Base-by-base conservation (phyloP, 176 grass and related monocot species). In the Cocos nucifera region DNA sequence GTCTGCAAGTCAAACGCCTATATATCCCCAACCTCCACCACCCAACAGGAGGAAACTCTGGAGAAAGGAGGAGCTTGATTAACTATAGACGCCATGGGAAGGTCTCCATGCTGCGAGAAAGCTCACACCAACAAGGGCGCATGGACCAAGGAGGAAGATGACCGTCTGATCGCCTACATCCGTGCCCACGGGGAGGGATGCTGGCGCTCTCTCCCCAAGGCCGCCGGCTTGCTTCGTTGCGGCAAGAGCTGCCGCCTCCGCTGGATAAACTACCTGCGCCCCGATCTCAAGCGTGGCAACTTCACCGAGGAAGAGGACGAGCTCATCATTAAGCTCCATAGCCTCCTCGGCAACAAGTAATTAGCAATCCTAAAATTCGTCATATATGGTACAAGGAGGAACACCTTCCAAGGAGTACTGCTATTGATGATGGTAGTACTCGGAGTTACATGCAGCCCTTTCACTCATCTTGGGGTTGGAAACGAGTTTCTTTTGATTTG, bases 111-210 rank as follows among this genome's bases (percentile, higher is more conserved):
- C 54, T 69, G 66, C 19, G 66, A 69, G 53, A 69, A 58, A 22
- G 30, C 54, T 6, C 66, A 69, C 66, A 69, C 54, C 29, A 69
- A 69, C 66, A 69, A 69, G 16, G 66, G 66, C 14, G 66, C 66
- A n/a, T 69, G 66, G 66, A 69, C 66, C 14, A 69, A 69, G 54
- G 66, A 69, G 54, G 66, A 69, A 48, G 66, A 69, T 53, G 66
- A 58, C 66, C 29, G 53, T 19, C 66, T 69, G 4, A 26, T 49
- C 14, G 28, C 51, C 6, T 67, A 67, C 64, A 67, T 67, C 64
- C 17, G 51, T 0, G 10, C 50, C 2, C 64, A 67, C n/a, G 64
- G 64, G 0, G 64, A 67, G n/a, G 64, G 64, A 0, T 39, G 64
- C 64, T 67, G 64, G 64, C 64, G 64, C 14, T 67, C 51, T 6